Percentiles rank a stretch among this genome's conserved stretches.
phyloP scores from a whole-genome alignment of 1,284 basidiomycete genomes.

The Cystobasidiaceae sp. region DNA sequence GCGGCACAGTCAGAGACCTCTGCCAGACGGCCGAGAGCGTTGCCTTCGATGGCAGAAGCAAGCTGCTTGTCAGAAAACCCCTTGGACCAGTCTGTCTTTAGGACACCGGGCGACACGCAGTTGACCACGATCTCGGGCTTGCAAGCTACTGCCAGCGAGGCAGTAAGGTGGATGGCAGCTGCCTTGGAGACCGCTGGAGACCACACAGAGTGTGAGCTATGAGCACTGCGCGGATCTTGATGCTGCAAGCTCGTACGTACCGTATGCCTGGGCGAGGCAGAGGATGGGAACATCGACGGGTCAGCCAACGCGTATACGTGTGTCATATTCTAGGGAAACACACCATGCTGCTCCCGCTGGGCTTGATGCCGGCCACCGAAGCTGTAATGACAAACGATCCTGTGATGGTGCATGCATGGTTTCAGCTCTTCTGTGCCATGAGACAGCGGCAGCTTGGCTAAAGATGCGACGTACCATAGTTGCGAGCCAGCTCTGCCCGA shows the following conservation, averaged over 20 bases:
- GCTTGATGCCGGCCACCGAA: slow-evolving; percentile 33
- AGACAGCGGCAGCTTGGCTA: background rate
- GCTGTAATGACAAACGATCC: slow-evolving; percentile 37
- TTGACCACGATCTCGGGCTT: background rate
- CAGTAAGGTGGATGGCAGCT: slow-evolving; percentile 1
- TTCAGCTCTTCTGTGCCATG: too few relatives aligned
- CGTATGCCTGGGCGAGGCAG: slow-evolving; percentile 2
- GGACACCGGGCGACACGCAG: slow-evolving; percentile 2
- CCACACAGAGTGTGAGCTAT: background rate
- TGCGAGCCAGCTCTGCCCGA: slow-evolving; percentile 34
- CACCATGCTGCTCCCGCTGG: slow-evolving; percentile 38
- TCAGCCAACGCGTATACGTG: background rate
- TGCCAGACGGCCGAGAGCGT: background rate
- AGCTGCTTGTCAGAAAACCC: background rate
- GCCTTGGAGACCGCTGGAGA: slow-evolving; percentile 7
- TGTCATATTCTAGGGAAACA: slow-evolving; percentile 14
- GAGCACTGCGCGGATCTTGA: background rate
- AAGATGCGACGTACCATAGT: slow-evolving; percentile 16
- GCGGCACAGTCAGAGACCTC: slow-evolving; percentile 4
- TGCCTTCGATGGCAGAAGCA: background rate
- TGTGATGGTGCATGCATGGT: background rate
- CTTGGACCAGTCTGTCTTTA: slow-evolving; percentile 10
- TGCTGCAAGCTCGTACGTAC: background rate
- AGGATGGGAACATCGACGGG: background rate
- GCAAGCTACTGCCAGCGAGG: slow-evolving; percentile 4